Percentiles rank a stretch among this genome's conserved stretches.
Evolutionary conservation across 352 stramenopile genomes (phyloP).

Genomic region (Phytophthora vignae): DNA sequence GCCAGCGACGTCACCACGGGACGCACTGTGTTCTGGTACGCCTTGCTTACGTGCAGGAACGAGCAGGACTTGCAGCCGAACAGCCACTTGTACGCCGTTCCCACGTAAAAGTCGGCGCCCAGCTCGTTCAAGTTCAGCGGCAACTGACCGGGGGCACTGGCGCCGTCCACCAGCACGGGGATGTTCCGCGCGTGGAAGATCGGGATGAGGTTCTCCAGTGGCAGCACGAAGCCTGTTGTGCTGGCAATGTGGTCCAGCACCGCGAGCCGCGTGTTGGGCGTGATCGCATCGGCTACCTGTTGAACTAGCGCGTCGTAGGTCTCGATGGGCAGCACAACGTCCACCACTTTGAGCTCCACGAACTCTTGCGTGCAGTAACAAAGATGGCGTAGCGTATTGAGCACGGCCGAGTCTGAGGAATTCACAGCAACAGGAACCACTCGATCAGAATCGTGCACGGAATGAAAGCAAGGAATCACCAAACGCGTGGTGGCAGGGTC

Average conservation of each 20-base stretch:
- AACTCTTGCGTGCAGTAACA: slow-evolving; percentile 91
- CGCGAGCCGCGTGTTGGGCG: slow-evolving; percentile 81
- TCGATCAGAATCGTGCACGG: background rate
- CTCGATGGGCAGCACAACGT: slow-evolving; percentile 73
- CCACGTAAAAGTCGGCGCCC: slow-evolving; percentile 85
- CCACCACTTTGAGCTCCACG: slow-evolving; percentile 89
- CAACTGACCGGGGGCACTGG: slow-evolving; percentile 78
- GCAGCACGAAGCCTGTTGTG: slow-evolving; percentile 77
- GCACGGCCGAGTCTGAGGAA: slow-evolving; percentile 71
- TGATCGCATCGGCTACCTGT: slow-evolving; percentile 79
- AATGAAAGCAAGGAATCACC: background rate
- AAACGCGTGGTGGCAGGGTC: background rate
- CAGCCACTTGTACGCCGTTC: slow-evolving; percentile 87
- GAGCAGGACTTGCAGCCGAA: slow-evolving; percentile 88
- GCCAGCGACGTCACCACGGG: slow-evolving; percentile 84
- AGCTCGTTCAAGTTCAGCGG: slow-evolving; percentile 74
- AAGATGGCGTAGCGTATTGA: slow-evolving; percentile 85
- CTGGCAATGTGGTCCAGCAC: slow-evolving; percentile 89
- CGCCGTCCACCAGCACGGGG: slow-evolving; percentile 82
- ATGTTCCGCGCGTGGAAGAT: slow-evolving; percentile 83
- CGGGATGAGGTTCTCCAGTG: slow-evolving; percentile 84
- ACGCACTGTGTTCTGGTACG: slow-evolving; percentile 78
- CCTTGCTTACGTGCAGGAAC: slow-evolving; percentile 86
- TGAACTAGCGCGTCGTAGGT: slow-evolving; percentile 78
- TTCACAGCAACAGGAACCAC: slow-evolving; percentile 13